These are phyloP conservation scores for Sarcodon aspratus DNA, from an alignment of 768 basidiomycete genomes.

Conservation along the genomic window DNA sequence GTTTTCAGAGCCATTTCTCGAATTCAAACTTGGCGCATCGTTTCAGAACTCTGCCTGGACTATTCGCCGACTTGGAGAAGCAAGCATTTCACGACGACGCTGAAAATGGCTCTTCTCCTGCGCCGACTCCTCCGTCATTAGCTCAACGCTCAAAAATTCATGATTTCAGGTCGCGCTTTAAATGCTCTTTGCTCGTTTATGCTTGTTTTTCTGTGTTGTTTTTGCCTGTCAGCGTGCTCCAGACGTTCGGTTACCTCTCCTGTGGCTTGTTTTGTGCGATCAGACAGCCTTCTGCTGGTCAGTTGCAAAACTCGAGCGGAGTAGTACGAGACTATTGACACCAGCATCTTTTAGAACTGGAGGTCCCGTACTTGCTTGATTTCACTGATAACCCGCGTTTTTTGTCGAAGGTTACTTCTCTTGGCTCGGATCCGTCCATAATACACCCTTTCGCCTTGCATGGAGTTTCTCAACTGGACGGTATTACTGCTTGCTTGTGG, in stretches of 20 bases:
- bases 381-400: conserved; percentile 3
- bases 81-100: background rate
- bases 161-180: background rate
- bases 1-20: background rate
- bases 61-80: background rate
- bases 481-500: conserved; percentile 42
- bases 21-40: background rate
- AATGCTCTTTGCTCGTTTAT: background rate
- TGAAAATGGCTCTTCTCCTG: background rate
- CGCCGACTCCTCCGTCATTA: background rate
- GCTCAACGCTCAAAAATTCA: background rate
- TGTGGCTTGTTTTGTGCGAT: background rate
- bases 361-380: too few species aligned
- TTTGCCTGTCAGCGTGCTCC: background rate
- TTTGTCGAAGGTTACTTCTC: conserved; percentile 13
- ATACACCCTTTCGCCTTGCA: conserved; percentile 11
- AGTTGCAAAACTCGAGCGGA: too few species aligned
- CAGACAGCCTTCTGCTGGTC: too few species aligned
- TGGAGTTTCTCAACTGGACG: conserved; percentile 4
- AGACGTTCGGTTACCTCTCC: background rate
- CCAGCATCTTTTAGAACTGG: too few species aligned
- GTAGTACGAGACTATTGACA: too few species aligned
- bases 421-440: conserved; percentile 11
- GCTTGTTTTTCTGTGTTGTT: background rate
- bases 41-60: background rate